These are phyloP conservation scores for Botrytis medusae DNA, from an alignment of 2,329 filamentous ascomycete genomes.

Conservation along the genomic window DNA sequence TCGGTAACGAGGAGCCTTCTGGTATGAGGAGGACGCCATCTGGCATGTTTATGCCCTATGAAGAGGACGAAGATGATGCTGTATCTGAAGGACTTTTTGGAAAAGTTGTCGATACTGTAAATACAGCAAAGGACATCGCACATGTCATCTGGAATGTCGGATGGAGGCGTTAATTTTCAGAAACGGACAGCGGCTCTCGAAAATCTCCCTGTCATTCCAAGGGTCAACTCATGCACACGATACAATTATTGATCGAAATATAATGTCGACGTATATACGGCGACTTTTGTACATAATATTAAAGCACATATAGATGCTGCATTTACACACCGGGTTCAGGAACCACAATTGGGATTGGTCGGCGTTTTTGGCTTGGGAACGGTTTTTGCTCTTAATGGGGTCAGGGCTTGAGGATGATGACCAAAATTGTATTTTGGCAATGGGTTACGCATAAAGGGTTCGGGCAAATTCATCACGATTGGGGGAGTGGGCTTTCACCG, in stretches of 20 bases:
- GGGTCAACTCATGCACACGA: background rate
- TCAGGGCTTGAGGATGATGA: background rate
- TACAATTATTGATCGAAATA: slow-evolving; percentile 28
- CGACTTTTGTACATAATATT: slow-evolving; percentile 27
- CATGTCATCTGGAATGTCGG: slow-evolving; percentile 68
- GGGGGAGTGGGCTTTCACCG: slow-evolving; percentile 7
- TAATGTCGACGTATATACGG: slow-evolving; percentile 28
- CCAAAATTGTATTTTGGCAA: slow-evolving; percentile 12
- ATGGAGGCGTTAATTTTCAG: slow-evolving; percentile 36
- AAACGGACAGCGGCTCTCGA: background rate
- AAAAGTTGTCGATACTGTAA: slow-evolving; percentile 48
- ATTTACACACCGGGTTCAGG: slow-evolving; percentile 17
- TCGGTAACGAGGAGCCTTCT: slow-evolving; percentile 45
- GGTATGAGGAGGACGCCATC: slow-evolving; percentile 77
- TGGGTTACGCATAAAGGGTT: slow-evolving; percentile 18
- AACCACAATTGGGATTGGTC: slow-evolving; percentile 16
- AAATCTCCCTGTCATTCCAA: background rate
- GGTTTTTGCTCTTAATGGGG: background rate
- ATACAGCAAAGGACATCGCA: slow-evolving; percentile 68
- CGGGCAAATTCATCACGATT: slow-evolving; percentile 1
- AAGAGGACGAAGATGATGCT: slow-evolving; percentile 66
- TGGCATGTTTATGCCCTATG: slow-evolving; percentile 89
- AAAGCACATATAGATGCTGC: slow-evolving; percentile 19
- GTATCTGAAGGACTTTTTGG: slow-evolving; percentile 55
- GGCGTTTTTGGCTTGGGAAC: slow-evolving; percentile 15